Evolutionary conservation across 73 alveolate genomes (phyloP), one percentile per base, ranked within the genome.

Genomic region (Loxodes magnus): DNA sequence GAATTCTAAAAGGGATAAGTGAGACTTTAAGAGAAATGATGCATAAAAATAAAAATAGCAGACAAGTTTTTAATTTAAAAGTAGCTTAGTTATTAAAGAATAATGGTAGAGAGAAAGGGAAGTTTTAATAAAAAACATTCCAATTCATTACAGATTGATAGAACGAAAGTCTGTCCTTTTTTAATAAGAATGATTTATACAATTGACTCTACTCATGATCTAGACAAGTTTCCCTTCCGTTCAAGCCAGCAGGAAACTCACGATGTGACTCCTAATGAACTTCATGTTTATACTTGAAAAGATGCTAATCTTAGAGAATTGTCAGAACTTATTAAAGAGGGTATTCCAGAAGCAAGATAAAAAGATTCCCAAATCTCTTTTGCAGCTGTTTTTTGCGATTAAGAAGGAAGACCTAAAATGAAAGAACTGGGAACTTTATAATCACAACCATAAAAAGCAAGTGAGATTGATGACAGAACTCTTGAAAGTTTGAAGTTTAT

Each of bases 91-190:
- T n/a, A n/a, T n/a, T n/a, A n/a, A n/a, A n/a, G n/a, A n/a, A n/a
- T n/a, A n/a, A n/a, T n/a, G n/a, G n/a, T n/a, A n/a, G n/a, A n/a
- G n/a, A n/a, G n/a, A n/a, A n/a, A n/a, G n/a, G n/a, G n/a, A n/a
- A n/a, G n/a, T n/a, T n/a, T n/a, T n/a, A n/a, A n/a, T n/a, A n/a
- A n/a, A n/a, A n/a, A n/a, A n/a, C n/a, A n/a, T n/a, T n/a, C n/a
- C n/a, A n/a, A n/a, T n/a, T n/a, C n/a, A n/a, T n/a, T n/a, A 51
- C 10, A 26, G 14, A 33, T 77, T 10, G 93, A 79, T 42, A 55
- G 93, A 57, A 74, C 65, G 56, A 79, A 79, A 48, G 61, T 80
- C 12, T 79, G 93, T 27, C 93, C 93, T 0, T 79, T 79, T 42
- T 69, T 79, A 20, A 43, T 79, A 49, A 79, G 88, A 67, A 51